A percentile compares a stretch with the other conserved stretches of the same genome.
These are phyloP conservation scores for Trichosanthes truncata DNA, from an alignment of 306 rosid genomes.

Conservation along the genomic window DNA sequence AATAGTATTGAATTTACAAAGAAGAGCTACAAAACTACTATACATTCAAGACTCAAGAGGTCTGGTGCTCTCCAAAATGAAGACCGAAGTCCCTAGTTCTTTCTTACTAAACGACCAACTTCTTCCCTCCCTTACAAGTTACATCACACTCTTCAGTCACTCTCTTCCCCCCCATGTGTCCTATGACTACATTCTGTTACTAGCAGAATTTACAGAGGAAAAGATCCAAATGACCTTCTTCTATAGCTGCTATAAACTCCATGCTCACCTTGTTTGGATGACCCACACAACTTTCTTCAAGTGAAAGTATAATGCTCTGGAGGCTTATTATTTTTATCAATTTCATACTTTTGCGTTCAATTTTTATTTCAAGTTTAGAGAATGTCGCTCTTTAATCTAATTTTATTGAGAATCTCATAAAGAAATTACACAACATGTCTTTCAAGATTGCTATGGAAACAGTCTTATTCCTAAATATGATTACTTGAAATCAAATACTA, in stretches of 20 bases:
- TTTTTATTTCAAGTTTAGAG: neutral
- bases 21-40: neutral
- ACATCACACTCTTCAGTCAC: neutral
- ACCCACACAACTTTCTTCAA: neutral
- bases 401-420: neutral
- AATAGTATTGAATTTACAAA: neutral
- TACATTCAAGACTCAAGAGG: neutral
- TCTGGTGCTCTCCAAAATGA: neutral
- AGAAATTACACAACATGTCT: neutral
- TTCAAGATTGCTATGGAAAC: neutral
- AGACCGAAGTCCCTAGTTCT: neutral
- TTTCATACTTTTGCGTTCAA: neutral
- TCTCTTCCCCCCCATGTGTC: neutral
- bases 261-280: neutral
- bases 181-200: neutral
- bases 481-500: slow-evolving; percentile 27
- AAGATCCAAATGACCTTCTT: neutral
- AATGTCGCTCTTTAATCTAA: neutral
- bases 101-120: neutral
- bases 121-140: neutral
- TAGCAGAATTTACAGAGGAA: neutral
- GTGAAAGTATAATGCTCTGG: neutral
- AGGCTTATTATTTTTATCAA: neutral
- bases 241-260: neutral
- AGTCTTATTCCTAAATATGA: slow-evolving; percentile 34